phyloP scores from a whole-genome alignment of 768 basidiomycete genomes.

The Agrocybe chaxingu region DNA sequence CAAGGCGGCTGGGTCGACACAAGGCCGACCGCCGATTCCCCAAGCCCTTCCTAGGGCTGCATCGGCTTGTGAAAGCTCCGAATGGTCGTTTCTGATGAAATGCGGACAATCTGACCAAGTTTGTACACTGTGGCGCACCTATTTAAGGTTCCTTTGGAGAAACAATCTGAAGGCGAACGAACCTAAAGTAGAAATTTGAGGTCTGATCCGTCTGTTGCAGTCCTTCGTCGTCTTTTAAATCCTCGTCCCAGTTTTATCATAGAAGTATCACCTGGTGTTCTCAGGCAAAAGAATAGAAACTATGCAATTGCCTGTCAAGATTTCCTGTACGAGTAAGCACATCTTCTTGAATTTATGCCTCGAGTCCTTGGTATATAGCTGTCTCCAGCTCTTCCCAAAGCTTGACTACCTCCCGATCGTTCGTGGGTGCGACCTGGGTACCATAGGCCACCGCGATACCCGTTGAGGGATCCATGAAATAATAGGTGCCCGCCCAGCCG shows the following conservation, averaged over 20 bases:
- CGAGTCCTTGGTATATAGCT: slow-evolving; percentile 14
- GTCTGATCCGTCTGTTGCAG: too few species aligned
- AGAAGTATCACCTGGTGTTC: too few species aligned
- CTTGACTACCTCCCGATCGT: slow-evolving; percentile 19
- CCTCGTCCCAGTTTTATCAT: neutral
- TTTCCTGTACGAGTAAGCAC: neutral
- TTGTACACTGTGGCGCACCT: slow-evolving; percentile 5
- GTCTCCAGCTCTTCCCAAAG: slow-evolving; percentile 23
- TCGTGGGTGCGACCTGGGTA: slow-evolving; percentile 25
- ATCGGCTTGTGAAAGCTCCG: too few species aligned
- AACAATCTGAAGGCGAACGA: neutral
- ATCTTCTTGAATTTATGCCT: neutral
- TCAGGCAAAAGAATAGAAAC: too few species aligned
- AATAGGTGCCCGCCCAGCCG: too few species aligned
- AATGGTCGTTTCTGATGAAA: too few species aligned
- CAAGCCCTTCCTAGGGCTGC: too few species aligned
- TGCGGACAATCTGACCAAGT: neutral
- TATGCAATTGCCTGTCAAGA: too few species aligned
- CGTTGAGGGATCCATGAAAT: slow-evolving; percentile 27
- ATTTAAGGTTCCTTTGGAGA: neutral
- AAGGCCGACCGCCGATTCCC: too few species aligned
- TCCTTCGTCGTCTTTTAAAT: neutral
- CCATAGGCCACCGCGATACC: slow-evolving; percentile 27
- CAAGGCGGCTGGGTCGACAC: too few species aligned
- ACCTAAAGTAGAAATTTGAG: neutral